Evolutionary conservation across 176 grass and related monocot genomes (phyloP).

Genomic region (Chloris gayana): DNA sequence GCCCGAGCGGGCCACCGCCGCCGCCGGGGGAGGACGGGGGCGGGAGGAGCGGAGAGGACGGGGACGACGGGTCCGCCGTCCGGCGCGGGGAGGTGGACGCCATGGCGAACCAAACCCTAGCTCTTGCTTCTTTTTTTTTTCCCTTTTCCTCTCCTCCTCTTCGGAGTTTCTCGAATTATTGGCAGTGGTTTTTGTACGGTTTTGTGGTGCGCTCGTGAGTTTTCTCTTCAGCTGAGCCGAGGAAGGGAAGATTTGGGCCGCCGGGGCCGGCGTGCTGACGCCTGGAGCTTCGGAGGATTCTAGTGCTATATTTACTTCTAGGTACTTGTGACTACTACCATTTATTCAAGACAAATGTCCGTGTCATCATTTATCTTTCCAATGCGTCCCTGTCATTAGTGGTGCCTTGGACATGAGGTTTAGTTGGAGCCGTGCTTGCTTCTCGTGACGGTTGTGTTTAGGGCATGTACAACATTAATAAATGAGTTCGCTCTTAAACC

Average conservation of each 20-base stretch:
- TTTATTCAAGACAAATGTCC: neutral
- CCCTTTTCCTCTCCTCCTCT: too few species aligned
- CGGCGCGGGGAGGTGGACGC: slow-evolving; percentile 45
- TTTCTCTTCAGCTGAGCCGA: neutral
- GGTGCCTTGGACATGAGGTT: too few species aligned
- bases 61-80: slow-evolving; percentile 36
- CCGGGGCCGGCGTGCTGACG: neutral
- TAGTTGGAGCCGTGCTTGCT: too few species aligned
- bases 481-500: too few species aligned
- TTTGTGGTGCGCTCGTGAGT: slow-evolving; percentile 13
- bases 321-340: neutral
- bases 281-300: neutral
- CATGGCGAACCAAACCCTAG: slow-evolving; percentile 52
- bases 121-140: neutral
- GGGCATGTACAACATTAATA: too few species aligned
- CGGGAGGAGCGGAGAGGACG: slow-evolving; percentile 39
- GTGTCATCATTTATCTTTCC: too few species aligned
- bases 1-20: slow-evolving; percentile 28
- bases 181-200: neutral
- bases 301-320: neutral
- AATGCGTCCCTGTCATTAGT: too few species aligned
- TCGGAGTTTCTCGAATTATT: too few species aligned
- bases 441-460: too few species aligned
- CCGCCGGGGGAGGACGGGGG: slow-evolving; percentile 24
- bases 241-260: neutral